Evolutionary conservation across 2,329 filamentous ascomycete genomes (phyloP), one percentile per base, ranked within the genome.

Genomic region (Fusarium tuaranense): DNA sequence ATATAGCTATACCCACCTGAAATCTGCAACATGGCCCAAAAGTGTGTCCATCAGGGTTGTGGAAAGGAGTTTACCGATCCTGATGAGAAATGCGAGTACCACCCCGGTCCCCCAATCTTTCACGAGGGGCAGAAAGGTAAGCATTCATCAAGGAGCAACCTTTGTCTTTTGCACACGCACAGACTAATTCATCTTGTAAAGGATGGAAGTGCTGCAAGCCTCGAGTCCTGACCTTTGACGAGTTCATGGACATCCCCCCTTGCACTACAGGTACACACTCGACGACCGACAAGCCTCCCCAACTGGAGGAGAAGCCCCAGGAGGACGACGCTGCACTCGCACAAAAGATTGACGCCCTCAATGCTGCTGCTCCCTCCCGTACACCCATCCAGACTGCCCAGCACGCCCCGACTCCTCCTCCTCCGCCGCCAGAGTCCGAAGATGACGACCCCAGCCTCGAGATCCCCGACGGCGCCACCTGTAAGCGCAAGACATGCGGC

Each of bases 201-300:
- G 96, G 97, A 81, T 98, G 97, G 96, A 97, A 97, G 87, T 99
- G 97, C 88, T 99, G 97, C 90, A 98, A 98, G 86, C 93, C 95
- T 67, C 93, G 97, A 80, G 95, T 98, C 79, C 88, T 99, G 79
- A 98, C 95, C 69, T 99, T 99, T 82, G 97, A 99, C 85, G 97
- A 99, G 86, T 99, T 99, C 88, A 94, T 99, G 84, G 84, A 88
- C 70, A 98, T 99, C 78, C 88, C 94, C 60, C 96, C 97, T 41
- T 99, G 97, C 88, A 98, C 97, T 30, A 94, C 92, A 14, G 97
- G 97, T 80, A 95, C 92, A 79, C 97, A 99, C 87, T 97, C 94
- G 69, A 95, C 94, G 14, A 93, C 97, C 72, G 96, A 98, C 78
- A 82, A 88, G 65, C 90, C 90, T 2, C 90, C 89, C 20, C 84